A percentile compares a stretch with the other conserved stretches of the same genome.
These are phyloP conservation scores for Eutypella sp. DNA, from an alignment of 2,329 filamentous ascomycete genomes.

Conservation along the genomic window DNA sequence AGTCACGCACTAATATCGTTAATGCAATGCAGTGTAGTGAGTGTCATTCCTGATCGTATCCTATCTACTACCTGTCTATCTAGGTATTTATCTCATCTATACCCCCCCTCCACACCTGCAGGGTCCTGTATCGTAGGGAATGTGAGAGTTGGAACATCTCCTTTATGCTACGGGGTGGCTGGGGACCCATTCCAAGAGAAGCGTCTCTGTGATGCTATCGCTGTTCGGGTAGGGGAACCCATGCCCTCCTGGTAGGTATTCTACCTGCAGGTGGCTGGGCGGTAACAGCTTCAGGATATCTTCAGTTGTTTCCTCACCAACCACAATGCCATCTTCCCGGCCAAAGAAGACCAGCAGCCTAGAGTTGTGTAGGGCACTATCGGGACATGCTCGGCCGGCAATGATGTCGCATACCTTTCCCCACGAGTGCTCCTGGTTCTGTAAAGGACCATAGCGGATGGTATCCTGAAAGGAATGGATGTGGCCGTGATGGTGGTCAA, in stretches of 20 bases:
- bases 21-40: too few relatives aligned
- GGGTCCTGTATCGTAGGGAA: too few relatives aligned
- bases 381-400: slow-evolving; percentile 12
- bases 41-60: too few relatives aligned
- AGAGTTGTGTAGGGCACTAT: slow-evolving; percentile 13
- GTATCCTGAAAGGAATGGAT: slow-evolving; percentile 19
- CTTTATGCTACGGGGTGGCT: too few relatives aligned
- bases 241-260: slow-evolving; percentile 19
- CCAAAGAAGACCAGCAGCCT: slow-evolving; percentile 20
- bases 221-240: slow-evolving; percentile 20
- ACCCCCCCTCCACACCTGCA: too few relatives aligned
- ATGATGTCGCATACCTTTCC: slow-evolving; percentile 16
- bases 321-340: slow-evolving; percentile 13
- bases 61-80: too few relatives aligned
- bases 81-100: too few relatives aligned
- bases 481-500: slow-evolving; percentile 18
- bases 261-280: slow-evolving; percentile 11
- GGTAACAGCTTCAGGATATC: slow-evolving; percentile 20
- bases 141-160: too few relatives aligned
- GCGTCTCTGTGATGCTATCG: slow-evolving; percentile 12
- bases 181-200: too few relatives aligned
- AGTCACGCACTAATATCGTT: too few relatives aligned
- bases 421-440: slow-evolving; percentile 13
- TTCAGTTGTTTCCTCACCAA: slow-evolving; percentile 15
- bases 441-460: slow-evolving; percentile 13